Base-by-base conservation (phyloP, 2,329 filamentous ascomycete species). In the Aspergillus fijiensis region DNA sequence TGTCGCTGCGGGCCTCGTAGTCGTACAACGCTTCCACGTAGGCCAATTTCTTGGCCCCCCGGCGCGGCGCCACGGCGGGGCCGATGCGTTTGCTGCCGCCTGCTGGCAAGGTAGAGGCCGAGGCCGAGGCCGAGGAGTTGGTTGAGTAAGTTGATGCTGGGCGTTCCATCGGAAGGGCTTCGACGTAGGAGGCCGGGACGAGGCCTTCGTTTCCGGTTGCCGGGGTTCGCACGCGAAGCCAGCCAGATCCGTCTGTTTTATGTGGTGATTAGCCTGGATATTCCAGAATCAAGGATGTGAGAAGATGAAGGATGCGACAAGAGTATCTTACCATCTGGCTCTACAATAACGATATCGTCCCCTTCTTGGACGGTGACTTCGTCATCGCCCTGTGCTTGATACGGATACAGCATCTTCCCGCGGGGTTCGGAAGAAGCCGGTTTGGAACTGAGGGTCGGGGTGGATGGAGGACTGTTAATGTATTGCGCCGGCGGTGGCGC, bases 21-120 rank as follows among this genome's bases (percentile, higher is more conserved):
- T 95, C 91, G 74, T 98, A 99, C 69, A 98, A 67, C 1, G 95
- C 95, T 73, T 96, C 90, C 1, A 96, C 94, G 69, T 98, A 96
- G 72, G 89, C 91, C 39, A 97, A 82, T 75, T 96, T 96, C 85
- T 96, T 97, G 4, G 92, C 93, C 14, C 93, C 93, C 10, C 93
- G 87, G 67, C 89, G 89, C 4, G 95, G 95, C 14, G 95, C 95
- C 4, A 99, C 95, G 0, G 89, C 92, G 0, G 93, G 93, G 0
- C 93, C 93, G 74, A 96, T 92, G 77, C 96, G 96, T 80, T 93
- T 96, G 45, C 56, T 60, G 39, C 49, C 61, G 1, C 27, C 27
- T 29, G 51, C 57, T 81, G 39, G 39, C 16, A 45, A 6, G 16
- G 16, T 45, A 16, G 39, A 45, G 16, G 16, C 14, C 12, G 39